Percentiles rank a stretch among this genome's conserved stretches.
Evolutionary conservation across 2,329 filamentous ascomycete species (phyloP).

Genomic region (Pseudogymnoascus sp.): DNA sequence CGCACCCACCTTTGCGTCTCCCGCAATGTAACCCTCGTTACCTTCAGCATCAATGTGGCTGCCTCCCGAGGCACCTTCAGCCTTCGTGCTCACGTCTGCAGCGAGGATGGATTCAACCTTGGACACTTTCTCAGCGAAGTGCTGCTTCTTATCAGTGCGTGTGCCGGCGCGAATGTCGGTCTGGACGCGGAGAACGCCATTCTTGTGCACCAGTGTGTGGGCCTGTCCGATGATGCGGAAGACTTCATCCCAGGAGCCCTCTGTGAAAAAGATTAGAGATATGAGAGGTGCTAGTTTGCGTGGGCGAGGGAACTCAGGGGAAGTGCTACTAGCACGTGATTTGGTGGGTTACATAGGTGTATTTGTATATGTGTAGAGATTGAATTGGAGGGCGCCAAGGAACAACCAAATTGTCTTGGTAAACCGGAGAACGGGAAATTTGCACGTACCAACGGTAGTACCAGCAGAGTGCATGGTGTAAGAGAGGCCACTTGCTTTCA

Average conservation of each 20-base stretch:
- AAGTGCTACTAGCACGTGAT: neutral
- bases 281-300: neutral
- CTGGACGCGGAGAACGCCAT: constrained; percentile 77
- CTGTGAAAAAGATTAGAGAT: constrained; percentile 38
- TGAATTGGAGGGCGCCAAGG: neutral
- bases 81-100: constrained; percentile 15
- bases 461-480: constrained; percentile 91
- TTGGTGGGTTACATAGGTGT: neutral
- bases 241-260: constrained; percentile 85
- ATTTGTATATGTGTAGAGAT: neutral
- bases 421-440: neutral
- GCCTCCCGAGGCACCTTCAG: neutral
- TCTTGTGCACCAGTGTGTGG: constrained; percentile 67
- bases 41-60: constrained; percentile 4
- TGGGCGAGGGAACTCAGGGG: neutral
- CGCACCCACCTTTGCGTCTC: neutral
- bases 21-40: constrained; percentile 2
- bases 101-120: constrained; percentile 28
- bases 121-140: constrained; percentile 26
- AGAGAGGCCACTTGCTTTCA: constrained; percentile 71
- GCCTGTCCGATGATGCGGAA: constrained; percentile 81
- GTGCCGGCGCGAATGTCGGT: constrained; percentile 81
- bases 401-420: neutral
- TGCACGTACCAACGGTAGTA: constrained; percentile 72
- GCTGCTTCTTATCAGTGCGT: constrained; percentile 32